Base-by-base conservation (phyloP, 176 grass and related monocot species). In the Thinopyrum elongatum region DNA sequence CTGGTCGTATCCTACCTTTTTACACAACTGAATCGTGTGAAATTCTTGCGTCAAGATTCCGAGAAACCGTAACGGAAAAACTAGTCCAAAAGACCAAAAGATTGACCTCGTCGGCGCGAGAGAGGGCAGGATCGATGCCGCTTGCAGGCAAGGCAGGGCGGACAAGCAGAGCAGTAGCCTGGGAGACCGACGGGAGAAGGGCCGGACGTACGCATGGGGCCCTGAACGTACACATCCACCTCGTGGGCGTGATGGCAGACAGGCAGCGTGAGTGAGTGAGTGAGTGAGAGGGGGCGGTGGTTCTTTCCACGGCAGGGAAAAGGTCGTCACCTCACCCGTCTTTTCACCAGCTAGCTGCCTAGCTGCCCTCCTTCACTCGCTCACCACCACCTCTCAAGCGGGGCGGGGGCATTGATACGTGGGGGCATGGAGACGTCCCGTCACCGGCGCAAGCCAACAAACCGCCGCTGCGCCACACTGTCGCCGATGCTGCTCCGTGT, bases 291-390 rank as follows among this genome's bases (percentile, higher is more conserved):
- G 15, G 65, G 57, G 60, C n/a, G 79, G 55, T 79, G 80, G 81
- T 58, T 41, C 51, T 70, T 78, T 59, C 70, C 59, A 83, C 57
- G 49, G 23, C 42, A 55, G 55, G 63, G 35, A 58, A 86, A 85
- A 82, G 65, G 79, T 46, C 78, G 83, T 89, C 87, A 89, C 77
- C 77, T 76, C 88, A 81, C 78, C 70, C 3, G 88, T 89, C 88
- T 68, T 81, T 85, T 89, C 82, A 81, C 76, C 79, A 3, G n/a
- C 70, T 14, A 34, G 66, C 66, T 34, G 33, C 33, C 33, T 22
- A 30, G 47, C 85, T 73, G 38, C 68, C 17, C 11, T 55, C 55
- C 8, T 7, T 4, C 21, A 46, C 38, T 27, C 17, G 23, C 36
- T 9, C 47, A 9, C 6, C 22, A 11, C 65, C 38, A 15, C 31